Conservation (phyloP, 2,329 filamentous ascomycete species). For the Ophiostoma sp. region DNA sequence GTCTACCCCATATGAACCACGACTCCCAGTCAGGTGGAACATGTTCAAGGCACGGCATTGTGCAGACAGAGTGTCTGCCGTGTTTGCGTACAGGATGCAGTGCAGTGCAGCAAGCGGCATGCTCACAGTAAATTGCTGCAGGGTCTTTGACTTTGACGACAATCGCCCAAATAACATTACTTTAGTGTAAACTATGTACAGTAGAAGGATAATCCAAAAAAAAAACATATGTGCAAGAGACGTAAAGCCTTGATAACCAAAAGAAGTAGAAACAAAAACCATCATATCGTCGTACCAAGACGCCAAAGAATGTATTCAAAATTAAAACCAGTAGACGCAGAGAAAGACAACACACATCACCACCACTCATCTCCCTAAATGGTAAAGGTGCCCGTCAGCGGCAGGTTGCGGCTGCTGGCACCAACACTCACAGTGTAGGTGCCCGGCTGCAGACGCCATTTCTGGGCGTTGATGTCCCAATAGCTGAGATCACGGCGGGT, state of each 20-base stretch:
- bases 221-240: not conserved
- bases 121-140: not conserved
- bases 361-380: conserved; percentile 30
- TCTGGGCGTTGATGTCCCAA: conserved; percentile 63
- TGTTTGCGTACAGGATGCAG: conserved; percentile 3
- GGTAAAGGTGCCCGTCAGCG: conserved; percentile 39
- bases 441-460: conserved; percentile 55
- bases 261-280: not conserved
- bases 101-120: not conserved
- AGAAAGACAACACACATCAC: not conserved
- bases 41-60: conserved; percentile 17
- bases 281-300: not conserved
- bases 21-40: too few species aligned
- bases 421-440: conserved; percentile 46
- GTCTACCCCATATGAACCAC: too few species aligned
- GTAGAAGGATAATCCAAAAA: not conserved
- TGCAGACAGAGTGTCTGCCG: not conserved
- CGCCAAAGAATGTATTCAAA: not conserved
- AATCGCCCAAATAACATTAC: not conserved
- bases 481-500: conserved; percentile 65
- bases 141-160: not conserved
- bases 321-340: not conserved
- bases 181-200: not conserved
- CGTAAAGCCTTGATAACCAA: not conserved
- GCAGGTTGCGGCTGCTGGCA: conserved; percentile 45